Base-by-base conservation (phyloP, 2,329 filamentous ascomycete species). In the Pestalotiopsis sp. region DNA sequence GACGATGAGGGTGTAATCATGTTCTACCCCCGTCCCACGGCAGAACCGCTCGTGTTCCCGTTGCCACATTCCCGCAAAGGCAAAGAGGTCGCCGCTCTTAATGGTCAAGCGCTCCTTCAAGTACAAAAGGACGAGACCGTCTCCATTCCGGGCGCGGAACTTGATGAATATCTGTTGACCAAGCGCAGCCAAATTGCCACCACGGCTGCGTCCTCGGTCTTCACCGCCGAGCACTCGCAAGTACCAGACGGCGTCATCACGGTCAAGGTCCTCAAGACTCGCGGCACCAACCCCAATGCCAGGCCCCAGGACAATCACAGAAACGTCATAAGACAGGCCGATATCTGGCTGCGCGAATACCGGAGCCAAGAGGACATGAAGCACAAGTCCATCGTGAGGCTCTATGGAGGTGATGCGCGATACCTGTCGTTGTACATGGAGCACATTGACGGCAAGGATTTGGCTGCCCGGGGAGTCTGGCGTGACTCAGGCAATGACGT, bases 371-470 rank as follows among this genome's bases (percentile, higher is more conserved):
- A 86, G 71, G 82, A 85, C 70, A 78, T 89, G 63, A 79, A 85
- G 69, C 87, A 90, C 76, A 80, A 86, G 69, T 88, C 86, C 65
- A 90, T 90, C 69, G 87, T 89, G 68, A 83, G 83, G 25, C 81
- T 89, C 66, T 87, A 89, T 69, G 87, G 87, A 9, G 87, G 87
- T 49, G 88, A 90, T 72, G 88, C 88, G 6, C 85, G 88, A 41
- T 89, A 87, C 73, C 77, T 90, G 49, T 88, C 87, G 2, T 76
- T 90, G 11, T 90, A 89, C 73, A 89, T 90, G 87, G 87, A 90
- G 74, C 86, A 89, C 69, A 82, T 90, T 4, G 85, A 89, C 66
- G 87, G 85, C 13, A 83, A 83, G 59, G 87, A 90, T 71, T 79
- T 90, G 49, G 83, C 85, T 0, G 81, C 82, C 38, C 78, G 80